A percentile compares a stretch with the other conserved stretches of the same genome.
These are phyloP conservation scores for Erodium moschatum DNA, from an alignment of 441 rosid genomes.

Conservation along the genomic window DNA sequence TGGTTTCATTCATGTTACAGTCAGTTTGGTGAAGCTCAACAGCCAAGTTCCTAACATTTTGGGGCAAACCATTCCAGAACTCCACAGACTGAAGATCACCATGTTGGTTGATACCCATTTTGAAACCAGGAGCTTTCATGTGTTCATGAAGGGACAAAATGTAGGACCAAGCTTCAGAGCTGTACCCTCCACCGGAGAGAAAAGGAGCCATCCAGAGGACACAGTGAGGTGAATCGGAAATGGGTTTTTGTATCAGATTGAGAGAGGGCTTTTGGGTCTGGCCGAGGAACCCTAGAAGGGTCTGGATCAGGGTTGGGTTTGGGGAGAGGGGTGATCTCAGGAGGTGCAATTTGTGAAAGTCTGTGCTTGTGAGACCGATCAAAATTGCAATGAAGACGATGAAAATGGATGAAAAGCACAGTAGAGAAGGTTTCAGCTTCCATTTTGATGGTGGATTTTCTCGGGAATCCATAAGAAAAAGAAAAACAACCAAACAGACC, in stretches of 20 bases:
- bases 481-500: neutral
- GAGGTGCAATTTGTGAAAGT: slow-evolving; percentile 29
- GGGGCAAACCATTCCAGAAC: slow-evolving; percentile 68
- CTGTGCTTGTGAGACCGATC: slow-evolving; percentile 27
- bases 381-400: slow-evolving; percentile 40
- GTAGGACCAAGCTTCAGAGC: slow-evolving; percentile 85
- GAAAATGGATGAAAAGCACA: slow-evolving; percentile 32
- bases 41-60: slow-evolving; percentile 35
- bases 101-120: slow-evolving; percentile 56
- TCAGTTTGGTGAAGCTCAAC: slow-evolving; percentile 37
- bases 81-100: slow-evolving; percentile 57
- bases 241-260: slow-evolving; percentile 7
- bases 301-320: slow-evolving; percentile 18
- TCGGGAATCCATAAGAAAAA: neutral
- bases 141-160: slow-evolving; percentile 42
- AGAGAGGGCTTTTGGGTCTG: neutral
- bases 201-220: slow-evolving; percentile 87
- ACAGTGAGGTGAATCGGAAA: slow-evolving; percentile 36
- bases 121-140: slow-evolving; percentile 33
- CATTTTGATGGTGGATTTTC: slow-evolving; percentile 16
- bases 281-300: slow-evolving; percentile 21
- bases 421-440: slow-evolving; percentile 20
- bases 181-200: slow-evolving; percentile 86
- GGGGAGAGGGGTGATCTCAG: slow-evolving; percentile 21
- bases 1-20: slow-evolving; percentile 49